Base-by-base conservation (phyloP, 768 basidiomycete genomes). In the Tulasnella sp. region DNA sequence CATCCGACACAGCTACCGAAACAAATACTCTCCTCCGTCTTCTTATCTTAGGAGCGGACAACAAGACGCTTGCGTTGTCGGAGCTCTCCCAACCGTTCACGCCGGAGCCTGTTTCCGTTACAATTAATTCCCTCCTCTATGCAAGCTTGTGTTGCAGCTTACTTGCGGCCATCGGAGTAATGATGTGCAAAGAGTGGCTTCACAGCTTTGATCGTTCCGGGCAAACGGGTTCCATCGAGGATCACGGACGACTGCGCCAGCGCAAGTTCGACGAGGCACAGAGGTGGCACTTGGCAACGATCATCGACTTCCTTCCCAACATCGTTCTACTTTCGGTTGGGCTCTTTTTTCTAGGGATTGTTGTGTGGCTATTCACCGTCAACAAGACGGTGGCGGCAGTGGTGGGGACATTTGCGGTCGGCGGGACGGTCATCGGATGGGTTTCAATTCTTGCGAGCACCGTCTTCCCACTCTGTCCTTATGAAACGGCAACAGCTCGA, bases 151-250 rank as follows among this genome's bases (percentile, higher is more conserved):
- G 27, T 1, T 77, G 76, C 58, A 62, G 56, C 39, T 58, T 77
- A 0, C n/a, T 77, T 2, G 56, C 76, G 12, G 24, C 75, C 4
- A 52, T 62, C 24, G 48, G 76, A 16, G 76, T 39, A 9, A 58
- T 77, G 56, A 62, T 77, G 56, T 36, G 48, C 31, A 77, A 77
- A 38, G 46, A 77, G 40, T 77, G 76, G 76, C 76, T 77, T 3
- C 74, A 75, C 12, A 68, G 62, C 62, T 68, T 68, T 21, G 76
- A 48, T 24, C 76, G 68, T 1, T 58, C 48, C 31, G 76, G 76
- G n/a, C 76, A 62, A 24, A 71, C 56, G 19, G 76, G 56, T 31
- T 7, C 52, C 27, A 39, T 21, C 16, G 34, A 62, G 36, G 48
- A 36, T 31, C 76, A 62, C 9, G 46, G 46, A 31, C 27, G 46